Evolutionary conservation across 2,329 filamentous ascomycete genomes (phyloP).

Genomic region (Colletotrichum eleusines): DNA sequence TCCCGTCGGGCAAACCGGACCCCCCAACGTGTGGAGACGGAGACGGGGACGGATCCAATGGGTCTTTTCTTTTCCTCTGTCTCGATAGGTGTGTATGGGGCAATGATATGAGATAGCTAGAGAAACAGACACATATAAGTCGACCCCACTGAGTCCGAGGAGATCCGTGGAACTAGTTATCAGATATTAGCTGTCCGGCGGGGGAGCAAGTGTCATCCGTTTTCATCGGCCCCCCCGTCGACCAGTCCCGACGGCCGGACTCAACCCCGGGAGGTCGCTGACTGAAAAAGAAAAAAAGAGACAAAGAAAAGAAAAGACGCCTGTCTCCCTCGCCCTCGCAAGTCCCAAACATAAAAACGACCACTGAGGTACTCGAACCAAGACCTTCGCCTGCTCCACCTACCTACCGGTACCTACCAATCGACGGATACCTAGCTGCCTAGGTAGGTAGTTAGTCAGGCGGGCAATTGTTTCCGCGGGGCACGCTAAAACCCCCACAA

Average conservation of each 20-base stretch:
- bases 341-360: conserved; percentile 21
- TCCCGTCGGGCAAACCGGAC: not conserved
- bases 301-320: not conserved
- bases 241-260: not conserved
- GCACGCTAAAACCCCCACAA: conserved; percentile 14
- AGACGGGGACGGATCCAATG: not conserved
- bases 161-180: not conserved
- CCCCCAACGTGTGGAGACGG: not conserved
- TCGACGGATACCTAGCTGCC: too few species aligned
- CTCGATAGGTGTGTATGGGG: too few species aligned
- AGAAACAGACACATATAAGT: too few species aligned
- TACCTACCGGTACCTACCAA: too few species aligned
- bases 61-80: too few species aligned
- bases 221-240: not conserved
- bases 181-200: not conserved
- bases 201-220: not conserved
- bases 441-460: too few species aligned
- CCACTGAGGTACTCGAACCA: conserved; percentile 17
- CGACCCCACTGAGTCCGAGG: not conserved
- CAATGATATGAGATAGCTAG: not conserved
- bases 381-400: not conserved
- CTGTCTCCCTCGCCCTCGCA: not conserved
- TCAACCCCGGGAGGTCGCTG: not conserved
- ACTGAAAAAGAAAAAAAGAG: not conserved
- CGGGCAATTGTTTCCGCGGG: not conserved